Evolutionary conservation across 2,329 filamentous ascomycete genomes (phyloP), one percentile per base, ranked within the genome.

Genomic region (Phialocephala sp.): DNA sequence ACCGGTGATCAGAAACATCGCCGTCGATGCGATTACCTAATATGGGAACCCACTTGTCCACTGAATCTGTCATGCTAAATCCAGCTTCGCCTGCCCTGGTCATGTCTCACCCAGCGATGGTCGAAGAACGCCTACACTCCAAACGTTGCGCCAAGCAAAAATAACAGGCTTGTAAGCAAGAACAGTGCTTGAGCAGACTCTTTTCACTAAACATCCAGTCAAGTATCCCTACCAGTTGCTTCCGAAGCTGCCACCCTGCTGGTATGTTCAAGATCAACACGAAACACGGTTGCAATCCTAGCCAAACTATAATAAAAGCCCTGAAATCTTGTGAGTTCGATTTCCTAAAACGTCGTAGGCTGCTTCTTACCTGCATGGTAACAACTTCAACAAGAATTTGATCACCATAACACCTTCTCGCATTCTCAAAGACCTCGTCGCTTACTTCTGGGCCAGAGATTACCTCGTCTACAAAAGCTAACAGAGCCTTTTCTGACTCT

Each of bases 331-430:
- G 55, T 63, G 20, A 67, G 60, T 64, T 63, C 45, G 20, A 27
- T n/a, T 43, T 56, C 24, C 24, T 37, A 39, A 39, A 52, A 45
- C 36, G 20, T 41, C 4, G 24, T 6, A 37, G 24, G 39, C 41
- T 24, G 32, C 37, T n/a, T 32, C 64, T 70, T 58, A 71, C 71
- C 71, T 71, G 68, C 59, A 72, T 66, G 22, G 69, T 68, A 8
- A 72, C 69, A 15, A 71, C 60, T 41, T 72, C 71, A 4, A 72
- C 71, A 41, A 72, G 63, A 15, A 59, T 62, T 43, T 71, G 71
- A 50, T 72, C 71, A 54, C 65, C 66, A 32, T 67, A 71, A 45
- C 62, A 64, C n/a, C 65, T 64, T 43, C 67, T 71, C 3, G 68
- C 71, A 50, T 66, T 64, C 9, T 47, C 62, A 57, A 72, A 72